Evolutionary conservation across 2,329 filamentous ascomycete species (phyloP), one percentile per base, ranked within the genome.

Genomic region (Colletotrichum trifolii): DNA sequence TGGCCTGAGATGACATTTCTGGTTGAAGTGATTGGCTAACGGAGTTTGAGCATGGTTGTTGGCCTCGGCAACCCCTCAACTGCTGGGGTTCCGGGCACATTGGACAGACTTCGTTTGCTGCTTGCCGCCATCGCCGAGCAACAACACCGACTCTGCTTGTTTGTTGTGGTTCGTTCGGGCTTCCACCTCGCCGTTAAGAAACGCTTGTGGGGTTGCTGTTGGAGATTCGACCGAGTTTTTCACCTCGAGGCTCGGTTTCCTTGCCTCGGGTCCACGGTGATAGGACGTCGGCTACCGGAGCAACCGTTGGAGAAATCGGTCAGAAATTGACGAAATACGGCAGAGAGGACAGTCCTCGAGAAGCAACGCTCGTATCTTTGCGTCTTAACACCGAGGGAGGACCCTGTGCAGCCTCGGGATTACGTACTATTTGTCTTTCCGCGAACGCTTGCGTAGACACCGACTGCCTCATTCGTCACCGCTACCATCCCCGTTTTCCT

Each of bases 351-450:
- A 46, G 25, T 25, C 25, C 4, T 25, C 25, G 25, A 42, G 42
- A 54, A 34, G 38, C 38, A 34, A 45, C 17, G n/a, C 53, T 45
- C 47, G 5, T 35, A 47, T 54, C 40, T 62, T 36, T 48, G 25
- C 46, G 17, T 40, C n/a, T 54, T 63, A 63, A 62, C 58, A 53
- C 58, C 63, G 52, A 65, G 58, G 48, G 45, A 56, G 40, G 46
- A 35, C 63, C 52, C 52, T 56, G 52, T 33, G 13, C 47, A 47
- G 38, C 36, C 58, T 66, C 47, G 53, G 58, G 58, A 63, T 63
- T 63, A 66, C 52, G 58, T 63, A 53, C 57, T 45, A 13, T 56
- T 2, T 48, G 34, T 45, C 34, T 54, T 45, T 54, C 39, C 25
- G 25, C 25, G 25, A 25, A 33, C 12, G 15, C 43, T 33, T 38